phyloP scores from a whole-genome alignment of 805 yeast species.

The Sugiyamaella qingdaonensis region DNA sequence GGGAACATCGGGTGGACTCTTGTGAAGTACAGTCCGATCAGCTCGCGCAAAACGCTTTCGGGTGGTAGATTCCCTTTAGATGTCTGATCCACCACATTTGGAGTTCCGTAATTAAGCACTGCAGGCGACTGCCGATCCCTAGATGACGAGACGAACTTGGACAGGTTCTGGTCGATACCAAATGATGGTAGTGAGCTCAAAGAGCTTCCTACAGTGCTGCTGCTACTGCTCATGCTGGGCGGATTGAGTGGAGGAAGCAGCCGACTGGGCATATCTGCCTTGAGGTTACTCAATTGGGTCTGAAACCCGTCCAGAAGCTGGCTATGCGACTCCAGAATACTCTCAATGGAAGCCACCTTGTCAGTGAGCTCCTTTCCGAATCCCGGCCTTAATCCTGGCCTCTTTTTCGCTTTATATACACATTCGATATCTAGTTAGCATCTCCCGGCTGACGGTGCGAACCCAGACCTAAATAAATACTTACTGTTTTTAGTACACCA shows the following conservation, averaged over 20 bases:
- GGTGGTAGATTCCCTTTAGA: conserved; percentile 14
- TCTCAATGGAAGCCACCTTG: conserved; percentile 5
- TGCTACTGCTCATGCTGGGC: neutral
- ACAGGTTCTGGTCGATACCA: neutral
- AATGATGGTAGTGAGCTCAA: neutral
- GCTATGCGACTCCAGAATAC: neutral
- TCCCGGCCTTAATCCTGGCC: conserved; percentile 27
- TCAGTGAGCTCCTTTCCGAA: conserved; percentile 24
- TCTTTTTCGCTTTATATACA: conserved; percentile 22
- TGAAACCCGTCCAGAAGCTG: neutral
- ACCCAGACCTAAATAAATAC: too few relatives aligned
- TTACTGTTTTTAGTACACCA: conserved; percentile 21
- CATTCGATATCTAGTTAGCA: conserved; percentile 18
- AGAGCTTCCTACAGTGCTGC: neutral
- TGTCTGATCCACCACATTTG: neutral
- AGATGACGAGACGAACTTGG: neutral
- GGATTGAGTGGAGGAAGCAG: neutral
- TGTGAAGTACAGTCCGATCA: conserved; percentile 71
- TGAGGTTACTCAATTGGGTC: neutral
- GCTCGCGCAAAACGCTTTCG: conserved; percentile 17
- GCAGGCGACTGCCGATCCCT: neutral
- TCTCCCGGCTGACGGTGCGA: too few relatives aligned
- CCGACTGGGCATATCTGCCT: neutral
- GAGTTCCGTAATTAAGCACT: neutral
- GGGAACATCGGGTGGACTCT: conserved; percentile 82